Conservation (phyloP, 2,329 filamentous ascomycete species). For the Ascochyta clinopodiicola region DNA sequence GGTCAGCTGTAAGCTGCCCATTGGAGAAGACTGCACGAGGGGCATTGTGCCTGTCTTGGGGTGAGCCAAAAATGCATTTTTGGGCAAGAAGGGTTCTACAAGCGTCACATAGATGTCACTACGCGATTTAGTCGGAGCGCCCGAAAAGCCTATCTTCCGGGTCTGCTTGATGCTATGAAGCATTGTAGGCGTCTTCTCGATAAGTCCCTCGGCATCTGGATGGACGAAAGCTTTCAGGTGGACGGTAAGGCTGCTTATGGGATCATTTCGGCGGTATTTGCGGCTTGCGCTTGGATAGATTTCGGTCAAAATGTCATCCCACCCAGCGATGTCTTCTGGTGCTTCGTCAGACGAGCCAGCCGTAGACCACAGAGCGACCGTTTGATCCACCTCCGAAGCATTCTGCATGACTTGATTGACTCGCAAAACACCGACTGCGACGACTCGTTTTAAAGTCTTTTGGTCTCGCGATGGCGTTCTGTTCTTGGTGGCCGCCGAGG, state of each 20-base stretch:
- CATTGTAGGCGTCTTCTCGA: slow-evolving; percentile 86
- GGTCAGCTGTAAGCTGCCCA: slow-evolving; percentile 83
- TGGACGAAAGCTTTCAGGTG: slow-evolving; percentile 80
- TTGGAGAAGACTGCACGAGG: slow-evolving; percentile 67
- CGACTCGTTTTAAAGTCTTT: slow-evolving; percentile 68
- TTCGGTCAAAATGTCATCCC: slow-evolving; percentile 73
- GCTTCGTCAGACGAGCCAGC: slow-evolving; percentile 46
- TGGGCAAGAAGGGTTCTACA: slow-evolving; percentile 76
- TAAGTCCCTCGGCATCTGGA: slow-evolving; percentile 77
- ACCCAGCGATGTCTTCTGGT: slow-evolving; percentile 65
- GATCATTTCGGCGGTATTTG: slow-evolving; percentile 74
- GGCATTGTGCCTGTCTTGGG: slow-evolving; percentile 82
- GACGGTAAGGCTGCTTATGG: slow-evolving; percentile 78
- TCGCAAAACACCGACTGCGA: slow-evolving; percentile 79
- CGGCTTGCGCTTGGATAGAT: slow-evolving; percentile 72
- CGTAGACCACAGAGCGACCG: slow-evolving; percentile 79
- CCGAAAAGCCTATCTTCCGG: slow-evolving; percentile 90
- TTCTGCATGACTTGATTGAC: slow-evolving; percentile 77
- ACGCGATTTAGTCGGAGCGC: slow-evolving; percentile 83
- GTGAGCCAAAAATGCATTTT: slow-evolving; percentile 68
- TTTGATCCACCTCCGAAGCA: slow-evolving; percentile 74
- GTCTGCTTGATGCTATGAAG: slow-evolving; percentile 83
- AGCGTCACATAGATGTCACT: slow-evolving; percentile 96
- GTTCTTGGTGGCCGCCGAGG: slow-evolving; percentile 36
- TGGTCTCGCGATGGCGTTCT: slow-evolving; percentile 47